Conservation (phyloP, 352 stramenopile genomes). For the Peronospora belbahrii region DNA sequence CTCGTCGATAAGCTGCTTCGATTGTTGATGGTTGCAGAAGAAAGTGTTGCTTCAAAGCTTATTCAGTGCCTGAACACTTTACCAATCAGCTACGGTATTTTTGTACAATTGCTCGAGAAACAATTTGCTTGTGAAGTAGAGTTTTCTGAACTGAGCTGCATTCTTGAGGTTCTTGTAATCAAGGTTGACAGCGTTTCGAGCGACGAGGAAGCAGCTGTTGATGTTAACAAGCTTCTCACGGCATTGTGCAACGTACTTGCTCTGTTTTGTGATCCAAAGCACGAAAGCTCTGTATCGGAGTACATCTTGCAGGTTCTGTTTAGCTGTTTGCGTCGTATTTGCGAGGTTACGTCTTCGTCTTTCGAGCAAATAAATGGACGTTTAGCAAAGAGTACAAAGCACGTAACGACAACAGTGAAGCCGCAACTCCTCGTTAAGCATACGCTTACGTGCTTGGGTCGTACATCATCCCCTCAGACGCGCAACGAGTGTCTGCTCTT, state of each 20-base stretch:
- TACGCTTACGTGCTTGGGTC: slow-evolving; percentile 56
- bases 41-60: slow-evolving; percentile 47
- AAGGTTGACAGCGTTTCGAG: slow-evolving; percentile 44
- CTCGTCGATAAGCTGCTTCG: slow-evolving; percentile 42
- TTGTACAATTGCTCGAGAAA: slow-evolving; percentile 44
- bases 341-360: slow-evolving; percentile 25
- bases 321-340: slow-evolving; percentile 63
- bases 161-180: slow-evolving; percentile 70
- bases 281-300: slow-evolving; percentile 55
- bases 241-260: slow-evolving; percentile 49
- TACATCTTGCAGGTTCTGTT: slow-evolving; percentile 82
- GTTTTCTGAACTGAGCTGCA: slow-evolving; percentile 54
- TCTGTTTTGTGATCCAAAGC: slow-evolving; percentile 44
- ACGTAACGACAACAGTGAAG: slow-evolving; percentile 22
- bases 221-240: slow-evolving; percentile 39
- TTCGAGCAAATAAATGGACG: slow-evolving; percentile 5
- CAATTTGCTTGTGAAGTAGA: slow-evolving; percentile 23
- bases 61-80: slow-evolving; percentile 46
- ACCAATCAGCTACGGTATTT: slow-evolving; percentile 45
- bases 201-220: slow-evolving; percentile 17
- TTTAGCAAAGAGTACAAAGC: slow-evolving; percentile 15
- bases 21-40: slow-evolving; percentile 55
- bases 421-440: slow-evolving; percentile 72
- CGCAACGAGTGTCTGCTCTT: slow-evolving; percentile 79
- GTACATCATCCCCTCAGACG: slow-evolving; percentile 64